These are phyloP conservation scores for Starmerella apis DNA, from an alignment of 805 yeast genomes.

Conservation along the genomic window DNA sequence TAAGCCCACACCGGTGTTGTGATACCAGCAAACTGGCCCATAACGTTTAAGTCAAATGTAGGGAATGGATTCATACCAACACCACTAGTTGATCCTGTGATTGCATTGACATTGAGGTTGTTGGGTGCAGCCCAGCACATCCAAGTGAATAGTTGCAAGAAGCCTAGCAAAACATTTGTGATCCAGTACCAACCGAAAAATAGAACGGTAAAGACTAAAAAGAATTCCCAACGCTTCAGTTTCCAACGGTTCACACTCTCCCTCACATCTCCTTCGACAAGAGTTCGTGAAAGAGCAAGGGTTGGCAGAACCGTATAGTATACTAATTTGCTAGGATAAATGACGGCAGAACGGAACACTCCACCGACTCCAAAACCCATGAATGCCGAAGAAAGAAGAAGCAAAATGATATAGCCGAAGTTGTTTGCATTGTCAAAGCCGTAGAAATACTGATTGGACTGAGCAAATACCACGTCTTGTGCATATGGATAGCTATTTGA, in stretches of 20 bases:
- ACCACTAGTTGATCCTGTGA: slow-evolving; percentile 44
- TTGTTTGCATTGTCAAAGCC: slow-evolving; percentile 28
- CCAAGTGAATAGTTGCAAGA: slow-evolving; percentile 54
- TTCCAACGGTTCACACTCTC: slow-evolving; percentile 50
- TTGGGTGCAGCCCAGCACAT: slow-evolving; percentile 45
- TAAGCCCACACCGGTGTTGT: slow-evolving; percentile 13
- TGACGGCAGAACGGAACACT: slow-evolving; percentile 46
- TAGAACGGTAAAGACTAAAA: slow-evolving; percentile 35
- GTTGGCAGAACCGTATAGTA: slow-evolving; percentile 51
- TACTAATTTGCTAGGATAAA: slow-evolving; percentile 42
- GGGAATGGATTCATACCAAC: slow-evolving; percentile 43
- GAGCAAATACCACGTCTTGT: slow-evolving; percentile 29
- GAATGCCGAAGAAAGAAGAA: slow-evolving; percentile 47
- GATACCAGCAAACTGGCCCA: slow-evolving; percentile 11
- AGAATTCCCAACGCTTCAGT: slow-evolving; percentile 43
- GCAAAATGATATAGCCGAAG: slow-evolving; percentile 45
- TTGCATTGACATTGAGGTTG: slow-evolving; percentile 47
- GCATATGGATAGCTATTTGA: slow-evolving; percentile 24
- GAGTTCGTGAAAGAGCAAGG: slow-evolving; percentile 38
- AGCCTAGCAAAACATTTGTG: slow-evolving; percentile 55
- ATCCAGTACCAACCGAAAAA: slow-evolving; percentile 53
- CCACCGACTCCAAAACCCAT: slow-evolving; percentile 63
- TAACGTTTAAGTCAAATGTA: slow-evolving; percentile 37
- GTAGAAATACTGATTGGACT: slow-evolving; percentile 28
- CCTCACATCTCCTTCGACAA: slow-evolving; percentile 35